These are phyloP conservation scores for Aspergillus aculeatus DNA, from an alignment of 2,329 filamentous ascomycete genomes.

Conservation along the genomic window DNA sequence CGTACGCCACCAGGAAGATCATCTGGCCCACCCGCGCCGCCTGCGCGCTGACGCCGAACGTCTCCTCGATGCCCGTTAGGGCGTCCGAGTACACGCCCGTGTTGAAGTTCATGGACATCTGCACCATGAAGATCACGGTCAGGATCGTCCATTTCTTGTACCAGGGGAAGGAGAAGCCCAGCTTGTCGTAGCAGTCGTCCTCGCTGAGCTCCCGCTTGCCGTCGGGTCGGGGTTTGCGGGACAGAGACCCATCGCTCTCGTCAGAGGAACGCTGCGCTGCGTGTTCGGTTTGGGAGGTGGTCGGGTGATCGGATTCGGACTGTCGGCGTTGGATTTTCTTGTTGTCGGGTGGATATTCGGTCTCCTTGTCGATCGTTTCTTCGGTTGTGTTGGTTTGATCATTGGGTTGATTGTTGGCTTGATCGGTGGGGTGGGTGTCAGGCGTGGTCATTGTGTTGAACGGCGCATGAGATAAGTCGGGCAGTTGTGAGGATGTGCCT, in stretches of 20 bases:
- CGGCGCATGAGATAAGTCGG: too few species aligned
- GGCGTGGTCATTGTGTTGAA: too few species aligned
- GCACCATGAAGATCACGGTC: constrained; percentile 70
- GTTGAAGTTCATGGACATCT: constrained; percentile 78
- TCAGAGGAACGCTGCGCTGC: neutral
- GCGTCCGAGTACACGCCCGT: constrained; percentile 72
- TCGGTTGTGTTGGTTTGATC: too few species aligned
- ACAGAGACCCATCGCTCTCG: neutral
- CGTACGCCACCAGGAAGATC: constrained; percentile 76
- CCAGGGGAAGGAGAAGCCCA: constrained; percentile 61
- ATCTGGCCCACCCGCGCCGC: constrained; percentile 71
- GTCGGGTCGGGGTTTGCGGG: neutral
- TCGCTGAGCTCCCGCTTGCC: constrained; percentile 45
- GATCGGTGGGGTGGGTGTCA: too few species aligned
- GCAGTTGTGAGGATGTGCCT: too few species aligned
- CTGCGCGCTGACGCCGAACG: constrained; percentile 68
- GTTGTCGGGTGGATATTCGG: too few species aligned
- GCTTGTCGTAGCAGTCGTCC: constrained; percentile 63
- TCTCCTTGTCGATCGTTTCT: too few species aligned
- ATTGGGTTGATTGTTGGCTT: too few species aligned
- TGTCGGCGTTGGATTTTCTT: too few species aligned
- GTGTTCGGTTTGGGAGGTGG: neutral
- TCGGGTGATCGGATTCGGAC: neutral
- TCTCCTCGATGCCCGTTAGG: constrained; percentile 61
- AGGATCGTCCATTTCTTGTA: constrained; percentile 72